Evolutionary conservation across 495 filamentous ascomycete species (phyloP).

Genomic region (Lichenothelia convexa): DNA sequence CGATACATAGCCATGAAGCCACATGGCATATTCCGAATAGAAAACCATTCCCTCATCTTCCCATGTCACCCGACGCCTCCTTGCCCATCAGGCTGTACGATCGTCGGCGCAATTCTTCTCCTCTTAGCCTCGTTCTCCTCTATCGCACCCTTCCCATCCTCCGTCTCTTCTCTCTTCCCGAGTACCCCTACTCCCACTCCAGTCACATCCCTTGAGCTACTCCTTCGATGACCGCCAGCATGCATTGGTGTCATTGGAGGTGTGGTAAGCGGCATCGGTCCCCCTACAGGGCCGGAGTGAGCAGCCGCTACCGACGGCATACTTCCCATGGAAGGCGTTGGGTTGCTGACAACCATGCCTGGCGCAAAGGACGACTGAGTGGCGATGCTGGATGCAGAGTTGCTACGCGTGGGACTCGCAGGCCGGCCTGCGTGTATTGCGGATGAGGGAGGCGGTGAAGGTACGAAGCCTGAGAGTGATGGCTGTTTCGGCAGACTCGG

Average conservation of each 20-base stretch:
- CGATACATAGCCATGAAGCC: too few relatives aligned
- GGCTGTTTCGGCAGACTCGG: conserved; percentile 11
- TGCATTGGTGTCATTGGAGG: conserved; percentile 21
- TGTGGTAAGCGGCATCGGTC: conserved; percentile 20
- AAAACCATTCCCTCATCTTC: too few relatives aligned
- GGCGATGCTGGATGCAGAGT: conserved; percentile 67
- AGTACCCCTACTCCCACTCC: conserved; percentile 5
- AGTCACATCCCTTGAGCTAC: conserved; percentile 15
- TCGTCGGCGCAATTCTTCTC: conserved; percentile 22
- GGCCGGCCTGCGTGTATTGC: conserved; percentile 28
- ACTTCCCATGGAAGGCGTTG: conserved; percentile 17
- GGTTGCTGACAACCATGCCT: conserved; percentile 13
- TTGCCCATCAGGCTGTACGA: conserved; percentile 8
- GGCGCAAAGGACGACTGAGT: conserved; percentile 31
- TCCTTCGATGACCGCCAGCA: conserved; percentile 16
- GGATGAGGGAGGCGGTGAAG: conserved; percentile 35
- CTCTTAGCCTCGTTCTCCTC: conserved; percentile 16
- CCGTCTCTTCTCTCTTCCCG: conserved; percentile 10
- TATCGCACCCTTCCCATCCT: conserved; percentile 11
- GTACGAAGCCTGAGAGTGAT: conserved; percentile 23
- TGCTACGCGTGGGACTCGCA: conserved; percentile 53
- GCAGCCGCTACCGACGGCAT: conserved; percentile 20
- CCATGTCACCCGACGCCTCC: too few relatives aligned
- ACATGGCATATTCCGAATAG: too few relatives aligned
- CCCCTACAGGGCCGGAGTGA: conserved; percentile 13